Evolutionary conservation across 371 early-diverging fungal genomes (phyloP), one percentile per base, ranked within the genome.

Genomic region (Nematocida major): DNA sequence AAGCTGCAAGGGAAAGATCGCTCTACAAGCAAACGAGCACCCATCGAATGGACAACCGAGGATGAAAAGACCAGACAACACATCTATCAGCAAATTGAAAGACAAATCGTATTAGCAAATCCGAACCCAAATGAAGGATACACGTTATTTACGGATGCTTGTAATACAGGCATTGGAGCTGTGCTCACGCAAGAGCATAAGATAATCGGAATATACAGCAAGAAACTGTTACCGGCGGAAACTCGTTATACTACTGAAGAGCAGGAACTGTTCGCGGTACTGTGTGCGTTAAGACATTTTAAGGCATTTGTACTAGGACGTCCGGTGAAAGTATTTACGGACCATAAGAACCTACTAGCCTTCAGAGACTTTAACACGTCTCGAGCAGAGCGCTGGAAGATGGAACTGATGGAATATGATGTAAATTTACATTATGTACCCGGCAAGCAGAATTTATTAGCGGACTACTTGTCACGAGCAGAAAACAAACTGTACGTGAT

Each of bases 61-160:
- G 24, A 54, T 36, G 11, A 24, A 32, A 38, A 7, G 11, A 36
- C 38, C 26, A 59, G 36, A 5, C 3, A 7, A 68, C 3, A 34
- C 28, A 68, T 26, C 45, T 3, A 48, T 13, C 5, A 66, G 5
- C 28, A 45, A 3, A 20, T 66, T 42, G 28, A 67, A 54, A 15
- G 40, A 22, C 57, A 54, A 18, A 13, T 54, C 24, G 47, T 83
- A 13, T 66, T 86, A 54, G 45, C 45, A 43, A 43, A 43, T 30
- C 84, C 85, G 0, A 78, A 84, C 54, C 39, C 47, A 0, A 20
- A 53, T 0, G 26, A 50, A 43, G 4, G 59, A 79, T 45, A 43
- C 80, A 78, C 24, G 1, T 18, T 87, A n/a, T 82, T 85, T 78
- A 82, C 87, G 22, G 87, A 88, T 76, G 84, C 86, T 5, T 86